Conservation (phyloP, 805 yeast species). For the Candida awuae region DNA sequence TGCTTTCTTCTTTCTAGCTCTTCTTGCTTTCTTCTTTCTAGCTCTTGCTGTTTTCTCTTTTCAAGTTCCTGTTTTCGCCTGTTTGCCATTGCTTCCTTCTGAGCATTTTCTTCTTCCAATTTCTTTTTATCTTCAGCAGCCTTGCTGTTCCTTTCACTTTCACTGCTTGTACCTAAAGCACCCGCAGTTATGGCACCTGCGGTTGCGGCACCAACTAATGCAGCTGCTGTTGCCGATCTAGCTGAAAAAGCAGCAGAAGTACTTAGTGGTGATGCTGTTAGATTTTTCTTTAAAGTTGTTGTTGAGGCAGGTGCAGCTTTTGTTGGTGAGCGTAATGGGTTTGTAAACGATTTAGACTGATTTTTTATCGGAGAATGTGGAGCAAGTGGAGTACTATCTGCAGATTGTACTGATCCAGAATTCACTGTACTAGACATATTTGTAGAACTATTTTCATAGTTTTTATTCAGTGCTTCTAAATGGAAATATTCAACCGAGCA, state of each 20-base stretch:
- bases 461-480: conserved; percentile 16
- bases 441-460: neutral
- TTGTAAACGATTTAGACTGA: conserved; percentile 3
- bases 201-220: conserved; percentile 5
- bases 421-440: neutral
- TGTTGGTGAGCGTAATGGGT: conserved; percentile 7
- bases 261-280: neutral
- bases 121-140: conserved; percentile 3
- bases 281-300: conserved; percentile 3
- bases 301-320: conserved; percentile 1
- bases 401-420: too few relatives aligned
- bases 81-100: conserved; percentile 3
- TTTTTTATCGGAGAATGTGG: neutral
- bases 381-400: neutral
- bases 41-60: conserved; percentile 2
- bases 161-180: conserved; percentile 5
- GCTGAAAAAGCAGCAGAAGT: neutral
- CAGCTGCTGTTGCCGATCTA: conserved; percentile 4
- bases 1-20: conserved; percentile 4
- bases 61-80: conserved; percentile 5
- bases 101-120: conserved; percentile 4
- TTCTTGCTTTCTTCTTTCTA: conserved; percentile 1
- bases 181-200: conserved; percentile 3
- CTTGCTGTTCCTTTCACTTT: conserved; percentile 5
- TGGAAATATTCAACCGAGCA: conserved; percentile 36